Base-by-base conservation (phyloP, 768 basidiomycete species). In the Aureoboletus auriporus region DNA sequence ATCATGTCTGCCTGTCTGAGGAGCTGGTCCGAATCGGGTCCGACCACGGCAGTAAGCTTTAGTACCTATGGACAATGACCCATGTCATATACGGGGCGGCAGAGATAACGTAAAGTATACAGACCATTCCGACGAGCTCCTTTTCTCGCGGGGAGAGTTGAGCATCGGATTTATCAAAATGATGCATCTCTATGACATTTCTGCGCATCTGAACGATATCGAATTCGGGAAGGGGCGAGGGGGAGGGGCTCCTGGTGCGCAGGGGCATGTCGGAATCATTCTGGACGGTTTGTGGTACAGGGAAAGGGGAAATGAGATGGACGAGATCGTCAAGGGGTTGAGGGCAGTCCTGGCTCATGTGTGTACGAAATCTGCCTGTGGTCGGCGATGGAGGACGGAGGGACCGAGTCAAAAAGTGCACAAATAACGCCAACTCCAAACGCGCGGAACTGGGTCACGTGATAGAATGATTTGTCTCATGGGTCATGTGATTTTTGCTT, bases 1-100 rank as follows among this genome's bases (percentile, higher is more conserved):
- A 89, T 89, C 12, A 74, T 74, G 26, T 77, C 73, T 7, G 86
- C 86, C 57, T 89, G 87, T 37, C 71, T 69, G 14, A 76, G 58
- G 2, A 89, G 69, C 57, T 77, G 69, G 13, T 65, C 55, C 72
- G 79, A 16, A 66, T 63, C 38, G 68, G 69, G 57, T 73, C 74
- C 46, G 69, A 63, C 33, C 52, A 68, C 53, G 33, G 69, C 61
- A 14, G 75, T 76, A n/a, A 84, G 68, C 49, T 70, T 71, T 20
- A 76, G 54, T 10, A 79, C 70, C 80, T 83, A 58, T 27, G 27
- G 30, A 42, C 38, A 48, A n/a, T n/a, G n/a, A 9, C 50, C 39
- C 38, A 31, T 28, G 39, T 44, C 47, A 39, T 42, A 50, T 45
- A 39, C 35, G 5, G 14, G 41, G 8, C 14, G 41, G 39, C 7